A percentile compares a stretch with the other conserved stretches of the same genome.
These are phyloP conservation scores for Alternaria ventricosa DNA, from an alignment of 2,329 filamentous ascomycete species.

Conservation along the genomic window DNA sequence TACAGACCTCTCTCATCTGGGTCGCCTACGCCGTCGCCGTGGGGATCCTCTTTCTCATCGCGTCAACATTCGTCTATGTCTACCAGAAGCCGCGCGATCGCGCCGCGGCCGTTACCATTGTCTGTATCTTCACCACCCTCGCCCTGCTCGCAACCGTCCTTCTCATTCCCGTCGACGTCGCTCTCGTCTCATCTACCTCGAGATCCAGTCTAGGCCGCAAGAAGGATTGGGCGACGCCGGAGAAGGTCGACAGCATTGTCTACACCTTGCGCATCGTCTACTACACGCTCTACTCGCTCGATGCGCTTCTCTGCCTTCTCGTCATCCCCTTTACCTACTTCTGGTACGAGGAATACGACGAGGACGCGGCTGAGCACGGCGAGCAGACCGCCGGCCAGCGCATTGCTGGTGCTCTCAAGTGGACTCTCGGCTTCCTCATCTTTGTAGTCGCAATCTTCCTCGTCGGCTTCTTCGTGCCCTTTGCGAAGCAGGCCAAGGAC, in stretches of 20 bases:
- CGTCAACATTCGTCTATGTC: slow-evolving; percentile 84
- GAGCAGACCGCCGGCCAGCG: slow-evolving; percentile 73
- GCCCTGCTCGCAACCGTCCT: slow-evolving; percentile 89
- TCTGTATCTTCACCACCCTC: slow-evolving; percentile 87
- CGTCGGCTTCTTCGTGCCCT: slow-evolving; percentile 91
- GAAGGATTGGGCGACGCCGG: slow-evolving; percentile 93
- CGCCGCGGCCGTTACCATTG: slow-evolving; percentile 78
- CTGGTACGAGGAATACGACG: slow-evolving; percentile 96
- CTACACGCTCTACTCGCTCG: slow-evolving; percentile 89
- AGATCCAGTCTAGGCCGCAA: slow-evolving; percentile 77
- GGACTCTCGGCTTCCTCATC: slow-evolving; percentile 83
- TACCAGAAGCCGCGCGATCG: slow-evolving; percentile 91
- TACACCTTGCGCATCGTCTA: slow-evolving; percentile 86
- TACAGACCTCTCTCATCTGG: slow-evolving; percentile 94
- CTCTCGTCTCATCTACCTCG: slow-evolving; percentile 88
- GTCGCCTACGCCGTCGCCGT: slow-evolving; percentile 87
- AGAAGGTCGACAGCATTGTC: slow-evolving; percentile 77
- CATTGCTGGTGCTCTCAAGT: slow-evolving; percentile 86
- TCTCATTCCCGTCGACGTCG: slow-evolving; percentile 92
- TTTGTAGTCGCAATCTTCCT: slow-evolving; percentile 85
- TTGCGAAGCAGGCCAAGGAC: slow-evolving; percentile 67
- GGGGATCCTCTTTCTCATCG: slow-evolving; percentile 74
- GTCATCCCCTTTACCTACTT: slow-evolving; percentile 97
- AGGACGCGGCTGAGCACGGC: slow-evolving; percentile 82
- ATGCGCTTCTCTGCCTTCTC: slow-evolving; percentile 86